Conservation (phyloP, 768 basidiomycete species). For the Podaxis sp. region DNA sequence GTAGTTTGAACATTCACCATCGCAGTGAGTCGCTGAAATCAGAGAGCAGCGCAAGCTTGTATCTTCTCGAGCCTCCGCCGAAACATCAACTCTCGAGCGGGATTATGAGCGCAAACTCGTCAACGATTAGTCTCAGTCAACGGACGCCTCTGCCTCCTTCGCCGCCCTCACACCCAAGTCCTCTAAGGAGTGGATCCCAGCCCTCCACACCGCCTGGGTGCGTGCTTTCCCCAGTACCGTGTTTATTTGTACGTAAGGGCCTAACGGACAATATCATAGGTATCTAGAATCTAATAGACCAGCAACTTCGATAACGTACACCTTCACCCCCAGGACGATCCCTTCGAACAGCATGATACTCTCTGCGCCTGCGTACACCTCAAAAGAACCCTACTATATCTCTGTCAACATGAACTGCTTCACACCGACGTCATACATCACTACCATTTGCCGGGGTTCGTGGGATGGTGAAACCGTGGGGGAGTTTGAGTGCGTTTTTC, state of each 20-base stretch:
- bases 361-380: constrained; percentile 22
- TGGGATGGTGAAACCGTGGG: constrained; percentile 41
- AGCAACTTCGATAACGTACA: constrained; percentile 30
- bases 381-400: constrained; percentile 38
- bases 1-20: neutral
- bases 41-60: constrained; percentile 9
- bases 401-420: constrained; percentile 46
- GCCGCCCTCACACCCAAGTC: constrained; percentile 20
- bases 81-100: neutral
- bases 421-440: constrained; percentile 44
- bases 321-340: constrained; percentile 29
- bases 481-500: constrained; percentile 39
- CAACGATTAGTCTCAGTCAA: constrained; percentile 17
- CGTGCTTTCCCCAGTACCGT: neutral
- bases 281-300: constrained; percentile 26
- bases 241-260: neutral
- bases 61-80: constrained; percentile 8
- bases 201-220: constrained; percentile 25
- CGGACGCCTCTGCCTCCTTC: constrained; percentile 22
- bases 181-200: neutral
- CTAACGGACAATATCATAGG: constrained; percentile 9
- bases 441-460: constrained; percentile 34
- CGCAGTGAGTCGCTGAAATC: constrained; percentile 8
- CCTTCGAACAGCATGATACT: constrained; percentile 36
- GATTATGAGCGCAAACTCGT: constrained; percentile 2